A percentile compares a stretch with the other conserved stretches of the same genome.
Conservation (phyloP, 306 rosid species). For the Clitoria ternatea region DNA sequence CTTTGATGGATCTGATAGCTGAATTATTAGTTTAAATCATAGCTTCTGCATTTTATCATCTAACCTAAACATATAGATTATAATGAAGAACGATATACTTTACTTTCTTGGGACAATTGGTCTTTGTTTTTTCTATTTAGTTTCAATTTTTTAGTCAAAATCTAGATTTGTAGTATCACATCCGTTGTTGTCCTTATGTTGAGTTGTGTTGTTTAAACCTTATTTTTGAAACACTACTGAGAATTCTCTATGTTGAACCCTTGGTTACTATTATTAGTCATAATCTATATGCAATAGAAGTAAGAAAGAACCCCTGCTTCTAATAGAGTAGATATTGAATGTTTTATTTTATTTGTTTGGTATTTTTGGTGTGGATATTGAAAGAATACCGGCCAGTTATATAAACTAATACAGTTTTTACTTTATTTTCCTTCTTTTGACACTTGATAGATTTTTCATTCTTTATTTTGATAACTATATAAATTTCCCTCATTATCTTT, state of each 20-base stretch:
- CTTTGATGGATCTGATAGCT: constrained; percentile 27
- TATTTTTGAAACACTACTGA: no score
- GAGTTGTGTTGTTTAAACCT: background rate
- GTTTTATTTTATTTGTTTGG: background rate
- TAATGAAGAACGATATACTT: background rate
- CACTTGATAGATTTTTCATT: background rate
- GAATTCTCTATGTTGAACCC: no score
- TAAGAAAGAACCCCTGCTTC: background rate
- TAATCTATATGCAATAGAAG: background rate
- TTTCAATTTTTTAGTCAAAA: background rate
- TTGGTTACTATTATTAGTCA: no score
- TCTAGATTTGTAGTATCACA: background rate
- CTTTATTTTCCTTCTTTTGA: background rate
- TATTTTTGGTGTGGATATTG: no score
- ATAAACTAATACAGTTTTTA: background rate
- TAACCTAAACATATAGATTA: background rate
- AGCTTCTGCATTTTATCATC: background rate
- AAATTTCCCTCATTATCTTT: no score
- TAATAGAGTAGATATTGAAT: background rate
- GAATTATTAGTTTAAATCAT: constrained; percentile 13
- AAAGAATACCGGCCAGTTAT: background rate
- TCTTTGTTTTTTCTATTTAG: background rate
- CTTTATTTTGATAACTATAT: no score
- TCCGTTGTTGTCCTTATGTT: constrained; percentile 4
- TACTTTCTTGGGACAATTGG: background rate